Percentiles rank a stretch among this genome's conserved stretches.
phyloP scores from a whole-genome alignment of 306 rosid genomes.

The Adenanthera pavonina region DNA sequence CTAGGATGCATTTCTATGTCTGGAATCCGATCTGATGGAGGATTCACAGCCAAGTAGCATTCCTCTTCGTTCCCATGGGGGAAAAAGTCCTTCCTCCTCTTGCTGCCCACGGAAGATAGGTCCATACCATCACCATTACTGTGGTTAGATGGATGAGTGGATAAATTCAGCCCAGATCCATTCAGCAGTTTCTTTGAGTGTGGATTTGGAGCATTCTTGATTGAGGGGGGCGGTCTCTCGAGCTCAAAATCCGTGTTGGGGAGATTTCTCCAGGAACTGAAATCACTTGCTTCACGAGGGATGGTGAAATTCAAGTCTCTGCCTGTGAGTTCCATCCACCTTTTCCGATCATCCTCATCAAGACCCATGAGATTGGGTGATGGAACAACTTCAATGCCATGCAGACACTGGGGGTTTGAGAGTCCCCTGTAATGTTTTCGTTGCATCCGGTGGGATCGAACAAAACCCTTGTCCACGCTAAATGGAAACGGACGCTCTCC shows the following conservation, averaged over 20 bases:
- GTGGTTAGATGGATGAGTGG: slow-evolving; percentile 51
- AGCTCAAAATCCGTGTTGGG: slow-evolving; percentile 51
- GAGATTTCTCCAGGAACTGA: slow-evolving; percentile 54
- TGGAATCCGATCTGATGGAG: slow-evolving; percentile 43
- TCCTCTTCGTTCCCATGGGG: slow-evolving; percentile 45
- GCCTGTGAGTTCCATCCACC: slow-evolving; percentile 61
- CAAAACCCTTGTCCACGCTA: slow-evolving; percentile 57
- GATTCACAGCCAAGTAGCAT: slow-evolving; percentile 44
- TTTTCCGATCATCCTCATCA: slow-evolving; percentile 53
- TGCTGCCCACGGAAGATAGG: slow-evolving; percentile 40
- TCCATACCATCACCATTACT: slow-evolving; percentile 43
- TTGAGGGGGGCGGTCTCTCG: slow-evolving; percentile 43
- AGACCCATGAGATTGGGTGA: slow-evolving; percentile 53
- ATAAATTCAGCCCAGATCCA: slow-evolving; percentile 53
- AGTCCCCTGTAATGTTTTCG: slow-evolving; percentile 62
- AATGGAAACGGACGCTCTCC: slow-evolving; percentile 62
- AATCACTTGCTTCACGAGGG: slow-evolving; percentile 54
- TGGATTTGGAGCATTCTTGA: slow-evolving; percentile 38
- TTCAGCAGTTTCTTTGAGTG: slow-evolving; percentile 48
- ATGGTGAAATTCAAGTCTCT: slow-evolving; percentile 50
- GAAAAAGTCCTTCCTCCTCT: slow-evolving; percentile 52
- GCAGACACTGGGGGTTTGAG: slow-evolving; percentile 57
- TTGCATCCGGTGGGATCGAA: slow-evolving; percentile 61
- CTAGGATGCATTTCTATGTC: slow-evolving; percentile 44
- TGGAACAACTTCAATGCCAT: slow-evolving; percentile 54